Evolutionary conservation across 345 rosid genomes (phyloP), one percentile per base, ranked within the genome.

Genomic region (Populus pruinosa): DNA sequence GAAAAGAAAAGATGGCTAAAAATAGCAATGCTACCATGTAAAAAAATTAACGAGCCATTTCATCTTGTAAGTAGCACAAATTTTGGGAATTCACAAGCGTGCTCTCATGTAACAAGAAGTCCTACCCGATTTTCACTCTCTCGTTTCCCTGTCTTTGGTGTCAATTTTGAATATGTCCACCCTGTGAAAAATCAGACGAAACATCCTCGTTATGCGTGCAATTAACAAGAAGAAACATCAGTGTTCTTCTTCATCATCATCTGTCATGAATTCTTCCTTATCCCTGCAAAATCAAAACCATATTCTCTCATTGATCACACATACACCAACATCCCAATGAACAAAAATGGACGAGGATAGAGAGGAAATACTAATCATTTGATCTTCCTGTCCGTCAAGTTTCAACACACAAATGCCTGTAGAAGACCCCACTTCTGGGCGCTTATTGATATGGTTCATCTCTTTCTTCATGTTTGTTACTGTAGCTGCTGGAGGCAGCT

Each of bases 361-460:
- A 39, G 73, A 70, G 38, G 72, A 72, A 2, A 55, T 12, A 77
- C 31, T 72, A 23, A 73, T 69, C 61, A 7, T 62, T 12, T n/a
- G 21, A 23, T 56, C 38, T n/a, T 70, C n/a, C 29, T 18, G 43
- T 35, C 16, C 21, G 18, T 61, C 49, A 35, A 11, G 20, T 17
- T 7, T 70, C 43, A 6, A 11, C 20, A 41, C 50, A 67, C 83
- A 76, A 87, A 91, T 93, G 97, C 87, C 98, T 77, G 87, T 86
- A 78, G 82, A 85, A 80, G 88, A 90, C 83, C 95, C 97, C 66
- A 76, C 65, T 55, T 86, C 91, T 39, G 95, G 97, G 17, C 87
- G 82, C n/a, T 67, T 82, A 21, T 86, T 86, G 80, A 65, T 94
- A 85, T 93, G 94, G 93, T 81, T 87, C 63, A 71, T 90, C 41